Evolutionary conservation across 352 stramenopile species (phyloP).

Genomic region (Globisporangium takayamanum): DNA sequence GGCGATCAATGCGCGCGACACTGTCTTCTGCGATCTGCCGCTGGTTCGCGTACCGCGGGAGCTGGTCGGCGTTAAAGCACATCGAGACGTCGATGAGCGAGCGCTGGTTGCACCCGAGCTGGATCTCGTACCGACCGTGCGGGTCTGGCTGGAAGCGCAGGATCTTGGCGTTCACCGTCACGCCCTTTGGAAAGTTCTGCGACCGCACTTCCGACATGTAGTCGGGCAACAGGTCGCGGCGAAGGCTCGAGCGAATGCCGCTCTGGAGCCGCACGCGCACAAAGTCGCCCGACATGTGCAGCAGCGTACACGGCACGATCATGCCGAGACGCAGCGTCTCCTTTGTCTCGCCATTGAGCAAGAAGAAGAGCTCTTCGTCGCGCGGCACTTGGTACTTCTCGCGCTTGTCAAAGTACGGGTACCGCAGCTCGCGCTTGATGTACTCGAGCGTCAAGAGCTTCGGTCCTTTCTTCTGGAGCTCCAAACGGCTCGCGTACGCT

Average conservation of each 20-base stretch:
- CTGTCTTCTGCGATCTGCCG: conserved; percentile 62
- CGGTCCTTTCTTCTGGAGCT: conserved; percentile 86
- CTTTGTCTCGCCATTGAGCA: conserved; percentile 78
- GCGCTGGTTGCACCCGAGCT: conserved; percentile 68
- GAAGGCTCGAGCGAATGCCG: conserved; percentile 73
- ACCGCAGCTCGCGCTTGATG: conserved; percentile 86
- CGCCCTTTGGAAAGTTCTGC: conserved; percentile 71
- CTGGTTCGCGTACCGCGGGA: conserved; percentile 49
- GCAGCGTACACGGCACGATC: conserved; percentile 78
- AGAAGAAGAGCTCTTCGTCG: conserved; percentile 83
- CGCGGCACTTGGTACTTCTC: conserved; percentile 79
- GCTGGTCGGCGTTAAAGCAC: conserved; percentile 54
- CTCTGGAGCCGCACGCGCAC: conserved; percentile 82
- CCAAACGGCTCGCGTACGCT: conserved; percentile 78
- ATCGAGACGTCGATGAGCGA: conserved; percentile 73
- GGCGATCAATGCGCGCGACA: conserved; percentile 57
- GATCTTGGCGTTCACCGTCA: conserved; percentile 86
- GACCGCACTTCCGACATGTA: conserved; percentile 60
- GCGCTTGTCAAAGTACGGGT: conserved; percentile 87
- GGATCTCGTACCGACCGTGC: conserved; percentile 65
- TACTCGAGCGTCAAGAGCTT: conserved; percentile 85
- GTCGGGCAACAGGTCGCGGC: conserved; percentile 70
- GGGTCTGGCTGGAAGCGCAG: conserved; percentile 63
- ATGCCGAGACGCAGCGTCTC: conserved; percentile 80
- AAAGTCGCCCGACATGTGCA: conserved; percentile 82